Evolutionary conservation across 78 protist species (phyloP), one percentile per base, ranked within the genome.

Genomic region (Isochrysis galbana): DNA sequence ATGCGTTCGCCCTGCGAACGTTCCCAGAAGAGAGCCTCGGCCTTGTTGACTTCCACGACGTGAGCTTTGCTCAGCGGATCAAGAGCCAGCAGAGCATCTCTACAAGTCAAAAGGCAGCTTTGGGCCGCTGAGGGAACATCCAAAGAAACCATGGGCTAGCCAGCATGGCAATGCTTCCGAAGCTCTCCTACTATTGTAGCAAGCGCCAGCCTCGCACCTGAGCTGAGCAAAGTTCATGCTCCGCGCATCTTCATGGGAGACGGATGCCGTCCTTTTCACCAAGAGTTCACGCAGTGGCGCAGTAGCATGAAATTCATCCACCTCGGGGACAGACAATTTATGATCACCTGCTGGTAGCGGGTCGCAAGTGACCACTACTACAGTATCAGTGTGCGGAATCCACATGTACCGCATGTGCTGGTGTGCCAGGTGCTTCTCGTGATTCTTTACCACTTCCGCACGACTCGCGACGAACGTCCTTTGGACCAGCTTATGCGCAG

Each of bases 401-500:
- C 91, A 89, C 91, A 89, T 89, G 61, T 89, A 89, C 47, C 83
- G 80, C 83, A 89, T 48, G 55, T 89, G 91, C 91, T 74, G 0
- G 83, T 69, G 61, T 38, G 11, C 19, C 29, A 87, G 77, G 38
- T 21, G 42, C 78, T 10, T 38, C 23, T 34, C 55, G 46, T 87
- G 51, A 4, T 77, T n/a, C 78, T 70, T 14, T 44, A 22, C 84
- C 41, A 34, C 41, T 22, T 44, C 84, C 84, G 84, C 84, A 44
- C 84, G 84, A 3, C 46, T 39, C 44, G 5, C 39, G 45, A 29
- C 14, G 67, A 21, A 36, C 7, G 46, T 54, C 36, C 26, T 51
- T 41, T 89, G 80, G 23, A 69, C 67, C 5, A 89, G 91, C 67
- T 25, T 38, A 61, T 89, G 91, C 83, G 80, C 82, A 21, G 91